Percentiles rank a stretch among this genome's conserved stretches.
These are phyloP conservation scores for Saccharomycopsis fodiens DNA, from an alignment of 805 yeast species.

Conservation along the genomic window DNA sequence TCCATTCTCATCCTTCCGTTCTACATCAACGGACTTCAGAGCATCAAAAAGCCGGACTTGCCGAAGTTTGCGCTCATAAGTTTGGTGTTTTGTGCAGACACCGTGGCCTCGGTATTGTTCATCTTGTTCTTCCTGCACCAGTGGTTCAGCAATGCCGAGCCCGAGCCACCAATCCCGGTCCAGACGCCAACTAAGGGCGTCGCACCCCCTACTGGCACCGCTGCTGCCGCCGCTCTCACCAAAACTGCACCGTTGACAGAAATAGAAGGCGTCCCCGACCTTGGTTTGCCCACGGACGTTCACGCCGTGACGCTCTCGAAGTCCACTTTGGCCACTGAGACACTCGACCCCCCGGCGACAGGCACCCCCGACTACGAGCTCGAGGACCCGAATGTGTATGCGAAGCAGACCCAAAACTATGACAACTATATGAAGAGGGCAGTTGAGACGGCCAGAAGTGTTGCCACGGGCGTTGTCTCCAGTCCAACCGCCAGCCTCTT, in stretches of 20 bases:
- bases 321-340: conserved; percentile 1
- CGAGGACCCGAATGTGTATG: conserved; percentile 9
- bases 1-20: conserved; percentile 58
- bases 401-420: background rate
- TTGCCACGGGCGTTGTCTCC: background rate
- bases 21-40: conserved; percentile 50
- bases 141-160: conserved; percentile 60
- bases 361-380: conserved; percentile 27
- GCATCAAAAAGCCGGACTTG: conserved; percentile 47
- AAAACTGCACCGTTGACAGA: background rate
- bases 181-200: background rate
- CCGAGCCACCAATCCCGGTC: conserved; percentile 21
- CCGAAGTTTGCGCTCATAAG: conserved; percentile 57
- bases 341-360: background rate
- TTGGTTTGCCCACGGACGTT: no score
- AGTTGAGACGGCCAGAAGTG: background rate
- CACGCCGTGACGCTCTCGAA: background rate
- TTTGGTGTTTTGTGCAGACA: conserved; percentile 57
- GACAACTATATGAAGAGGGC: background rate
- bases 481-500: conserved; percentile 9
- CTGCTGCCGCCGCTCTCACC: conserved; percentile 11
- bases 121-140: conserved; percentile 65
- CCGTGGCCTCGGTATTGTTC: conserved; percentile 57
- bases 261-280: background rate
- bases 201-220: background rate